phyloP scores from a whole-genome alignment of 139 green algal species.

The Parachlorella kessleri region DNA sequence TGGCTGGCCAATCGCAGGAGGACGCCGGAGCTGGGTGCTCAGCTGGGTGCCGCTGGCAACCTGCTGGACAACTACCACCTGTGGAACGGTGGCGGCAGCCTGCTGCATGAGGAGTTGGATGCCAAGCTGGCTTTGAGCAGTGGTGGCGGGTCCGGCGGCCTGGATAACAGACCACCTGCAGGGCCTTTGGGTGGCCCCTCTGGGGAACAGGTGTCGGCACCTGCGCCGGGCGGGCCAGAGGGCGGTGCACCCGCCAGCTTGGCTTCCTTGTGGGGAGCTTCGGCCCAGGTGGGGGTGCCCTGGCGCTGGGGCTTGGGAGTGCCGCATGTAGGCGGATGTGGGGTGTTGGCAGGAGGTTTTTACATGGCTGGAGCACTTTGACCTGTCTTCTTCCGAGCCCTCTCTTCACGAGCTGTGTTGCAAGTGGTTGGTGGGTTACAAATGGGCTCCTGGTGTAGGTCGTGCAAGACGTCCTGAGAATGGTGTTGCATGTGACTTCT shows the following conservation, averaged over 20 bases:
- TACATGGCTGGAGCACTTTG: not conserved
- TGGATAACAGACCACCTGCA: too few relatives aligned
- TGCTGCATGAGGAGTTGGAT: conserved; percentile 26
- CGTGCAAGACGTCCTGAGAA: not conserved
- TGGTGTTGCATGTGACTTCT: not conserved
- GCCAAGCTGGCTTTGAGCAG: conserved; percentile 14
- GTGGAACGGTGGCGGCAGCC: conserved; percentile 11
- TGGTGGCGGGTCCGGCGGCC: too few relatives aligned
- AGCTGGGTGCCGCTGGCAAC: too few relatives aligned
- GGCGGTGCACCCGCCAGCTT: conserved; percentile 2
- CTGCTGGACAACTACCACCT: conserved; percentile 23
- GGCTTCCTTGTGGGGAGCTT: conserved; percentile 24
- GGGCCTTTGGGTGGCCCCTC: not conserved
- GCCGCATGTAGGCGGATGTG: too few relatives aligned
- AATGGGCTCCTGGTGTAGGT: not conserved
- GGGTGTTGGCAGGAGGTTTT: not conserved
- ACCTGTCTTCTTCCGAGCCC: not conserved
- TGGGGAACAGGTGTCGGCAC: too few relatives aligned
- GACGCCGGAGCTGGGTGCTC: too few relatives aligned
- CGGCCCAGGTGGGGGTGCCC: conserved; percentile 9
- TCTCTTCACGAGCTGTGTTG: not conserved
- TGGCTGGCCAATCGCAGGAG: too few relatives aligned
- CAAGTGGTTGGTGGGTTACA: too few relatives aligned
- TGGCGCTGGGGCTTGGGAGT: not conserved
- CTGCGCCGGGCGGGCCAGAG: not conserved